Evolutionary conservation across 2,329 filamentous ascomycete species (phyloP).

Genomic region (Penicillium polonicum): DNA sequence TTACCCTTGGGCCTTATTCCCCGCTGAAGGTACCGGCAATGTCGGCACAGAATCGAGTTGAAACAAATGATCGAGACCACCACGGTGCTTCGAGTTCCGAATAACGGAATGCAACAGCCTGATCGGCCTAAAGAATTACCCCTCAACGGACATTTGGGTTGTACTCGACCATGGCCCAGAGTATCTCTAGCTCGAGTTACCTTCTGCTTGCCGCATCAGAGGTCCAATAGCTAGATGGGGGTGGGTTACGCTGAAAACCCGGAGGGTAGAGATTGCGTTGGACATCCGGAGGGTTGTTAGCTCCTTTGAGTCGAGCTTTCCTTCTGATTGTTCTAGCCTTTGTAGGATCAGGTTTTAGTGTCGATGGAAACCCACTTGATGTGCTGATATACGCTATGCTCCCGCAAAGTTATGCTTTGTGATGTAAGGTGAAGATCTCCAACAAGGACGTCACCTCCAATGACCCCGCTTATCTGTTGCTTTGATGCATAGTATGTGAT

Average conservation of each 20-base stretch:
- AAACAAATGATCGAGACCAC: not conserved
- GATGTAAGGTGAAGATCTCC: not conserved
- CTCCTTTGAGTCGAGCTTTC: not conserved
- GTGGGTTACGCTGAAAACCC: not conserved
- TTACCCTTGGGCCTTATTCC: not conserved
- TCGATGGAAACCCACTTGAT: too few species aligned
- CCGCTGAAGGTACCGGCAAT: not conserved
- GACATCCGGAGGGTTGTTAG: not conserved
- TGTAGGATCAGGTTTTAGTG: not conserved
- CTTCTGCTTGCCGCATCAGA: not conserved
- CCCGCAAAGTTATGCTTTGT: not conserved
- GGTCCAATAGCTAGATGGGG: not conserved
- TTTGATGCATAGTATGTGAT: too few species aligned
- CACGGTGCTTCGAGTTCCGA: not conserved
- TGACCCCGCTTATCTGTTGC: too few species aligned
- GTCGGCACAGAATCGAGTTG: too few species aligned
- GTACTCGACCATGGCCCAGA: not conserved
- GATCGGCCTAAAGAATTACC: not conserved
- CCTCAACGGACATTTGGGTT: not conserved
- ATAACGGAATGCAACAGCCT: not conserved
- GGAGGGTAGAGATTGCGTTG: not conserved
- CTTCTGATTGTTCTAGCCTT: not conserved
- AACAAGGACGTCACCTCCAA: too few species aligned
- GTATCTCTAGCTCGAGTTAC: not conserved
- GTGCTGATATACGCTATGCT: not conserved